These are phyloP conservation scores for Luffa aegyptiaca DNA, from an alignment of 306 rosid species.

Conservation along the genomic window DNA sequence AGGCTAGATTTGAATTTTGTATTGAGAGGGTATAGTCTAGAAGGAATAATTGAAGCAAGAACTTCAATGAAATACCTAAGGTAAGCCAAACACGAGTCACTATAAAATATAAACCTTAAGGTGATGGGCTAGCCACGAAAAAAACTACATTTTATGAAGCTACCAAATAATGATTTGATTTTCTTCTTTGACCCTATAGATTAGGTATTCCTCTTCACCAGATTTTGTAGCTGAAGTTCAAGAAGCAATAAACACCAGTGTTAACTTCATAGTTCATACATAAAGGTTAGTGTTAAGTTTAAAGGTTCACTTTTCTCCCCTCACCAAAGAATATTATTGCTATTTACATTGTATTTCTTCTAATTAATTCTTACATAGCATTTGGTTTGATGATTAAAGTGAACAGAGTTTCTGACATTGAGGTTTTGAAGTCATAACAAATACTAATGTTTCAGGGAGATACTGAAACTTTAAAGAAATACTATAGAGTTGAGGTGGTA, in stretches of 20 bases:
- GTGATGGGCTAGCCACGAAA: no score
- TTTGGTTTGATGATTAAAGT: not conserved
- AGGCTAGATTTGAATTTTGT: no score
- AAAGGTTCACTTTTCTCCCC: not conserved
- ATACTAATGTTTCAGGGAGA: conserved; percentile 46
- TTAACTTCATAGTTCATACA: conserved; percentile 45
- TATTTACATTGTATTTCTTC: not conserved
- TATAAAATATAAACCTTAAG: no score
- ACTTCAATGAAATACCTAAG: no score
- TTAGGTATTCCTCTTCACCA: conserved; percentile 61
- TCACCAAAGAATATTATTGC: not conserved
- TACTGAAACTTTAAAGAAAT: conserved; percentile 60
- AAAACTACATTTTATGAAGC: no score
- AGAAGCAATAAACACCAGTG: conserved; percentile 72
- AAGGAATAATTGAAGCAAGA: no score
- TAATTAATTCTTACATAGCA: not conserved
- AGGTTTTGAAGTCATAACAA: conserved; percentile 10
- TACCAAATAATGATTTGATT: not conserved
- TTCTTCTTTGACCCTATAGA: not conserved
- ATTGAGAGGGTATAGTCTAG: no score
- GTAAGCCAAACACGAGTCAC: no score
- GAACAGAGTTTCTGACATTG: not conserved
- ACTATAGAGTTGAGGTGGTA: conserved; percentile 60
- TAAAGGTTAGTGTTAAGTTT: conserved; percentile 39
- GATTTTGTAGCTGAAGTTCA: conserved; percentile 77